Base-by-base conservation (phyloP, 441 rosid genomes). In the Pelargonium cotyledonis region DNA sequence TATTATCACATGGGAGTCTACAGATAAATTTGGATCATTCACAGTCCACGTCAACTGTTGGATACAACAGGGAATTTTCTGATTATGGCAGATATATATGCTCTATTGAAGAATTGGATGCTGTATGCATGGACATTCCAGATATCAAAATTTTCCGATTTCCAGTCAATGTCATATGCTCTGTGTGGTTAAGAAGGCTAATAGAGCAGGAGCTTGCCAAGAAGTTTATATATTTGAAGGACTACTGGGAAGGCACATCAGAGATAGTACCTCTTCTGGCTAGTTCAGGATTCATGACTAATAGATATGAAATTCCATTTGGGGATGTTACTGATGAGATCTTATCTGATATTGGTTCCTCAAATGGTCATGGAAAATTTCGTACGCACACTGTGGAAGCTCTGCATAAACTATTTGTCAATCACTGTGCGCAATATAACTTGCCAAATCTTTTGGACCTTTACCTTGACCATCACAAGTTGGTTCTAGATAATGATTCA, bases 391-490 rank as follows among this genome's bases (percentile, higher is more conserved):
- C 87, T 67, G 41, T 77, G 68, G 85, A 77, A 71, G 96, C 89
- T 78, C 82, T 89, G 73, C 91, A 92, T 85, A 87, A 87, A 82
- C 74, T 92, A 74, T 47, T 89, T 68, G 69, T 88, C 65, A 85
- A 78, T 78, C 82, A 89, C 69, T 92, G 95, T 73, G 88, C 82
- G 64, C 94, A 81, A 63, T 72, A 85, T 79, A 82, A 84, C 77
- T 85, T 92, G 84, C 97, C 98, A 76, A 86, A 89, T 77, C 90
- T 95, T 79, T 80, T 95, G 86, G 96, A 87, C 76, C 86, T 96
- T 76, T 93, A 91, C 85, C 91, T 92, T 82, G 96, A 87, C 76
- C 89, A 83, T 79, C 90, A 87, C 75, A 79, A 86, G 72, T 75
- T 86, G 93, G 91, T 70, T 78, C 74, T 82, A 41, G 86, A 93